Percentiles rank a stretch among this genome's conserved stretches.
These are phyloP conservation scores for Zhuliangozyma blackwelliae DNA, from an alignment of 1,139 yeast species.

Conservation along the genomic window DNA sequence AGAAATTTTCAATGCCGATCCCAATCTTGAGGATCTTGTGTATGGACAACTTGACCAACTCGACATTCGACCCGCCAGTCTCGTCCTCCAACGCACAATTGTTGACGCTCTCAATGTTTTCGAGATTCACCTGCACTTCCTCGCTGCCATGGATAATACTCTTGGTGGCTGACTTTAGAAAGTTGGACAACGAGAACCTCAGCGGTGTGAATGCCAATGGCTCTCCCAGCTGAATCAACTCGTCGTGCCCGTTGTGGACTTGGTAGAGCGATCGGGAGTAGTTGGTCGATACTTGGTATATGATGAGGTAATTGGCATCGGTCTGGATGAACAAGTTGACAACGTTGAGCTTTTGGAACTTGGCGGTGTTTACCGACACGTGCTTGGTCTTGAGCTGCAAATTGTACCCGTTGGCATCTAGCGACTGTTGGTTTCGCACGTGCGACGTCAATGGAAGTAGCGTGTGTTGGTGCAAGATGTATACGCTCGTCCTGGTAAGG, in stretches of 20 bases:
- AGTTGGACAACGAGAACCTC: constrained; percentile 24
- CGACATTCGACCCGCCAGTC: constrained; percentile 21
- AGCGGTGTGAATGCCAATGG: constrained; percentile 28
- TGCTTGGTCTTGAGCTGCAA: constrained; percentile 23
- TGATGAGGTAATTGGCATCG: constrained; percentile 25
- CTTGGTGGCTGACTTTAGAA: constrained; percentile 35
- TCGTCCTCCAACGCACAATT: constrained; percentile 31
- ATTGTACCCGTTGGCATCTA: constrained; percentile 32
- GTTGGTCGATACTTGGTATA: constrained; percentile 31
- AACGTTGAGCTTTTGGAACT: constrained; percentile 22
- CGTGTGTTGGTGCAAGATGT: constrained; percentile 26
- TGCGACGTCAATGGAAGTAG: constrained; percentile 35
- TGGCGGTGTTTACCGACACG: constrained; percentile 23
- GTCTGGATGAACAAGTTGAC: constrained; percentile 36
- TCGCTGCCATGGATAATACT: constrained; percentile 26
- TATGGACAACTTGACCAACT: constrained; percentile 26
- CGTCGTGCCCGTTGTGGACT: constrained; percentile 22
- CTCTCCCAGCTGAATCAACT: constrained; percentile 29
- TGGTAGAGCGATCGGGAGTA: constrained; percentile 31
- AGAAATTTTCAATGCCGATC: constrained; percentile 28
- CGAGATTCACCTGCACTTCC: constrained; percentile 20
- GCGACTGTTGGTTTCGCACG: constrained; percentile 25
- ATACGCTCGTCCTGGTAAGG: constrained; percentile 25
- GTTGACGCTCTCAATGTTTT: constrained; percentile 36
- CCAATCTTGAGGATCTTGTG: constrained; percentile 34